These are phyloP conservation scores for Reticulascus tulasneorum DNA, from an alignment of 2,329 filamentous ascomycete species.

Conservation along the genomic window DNA sequence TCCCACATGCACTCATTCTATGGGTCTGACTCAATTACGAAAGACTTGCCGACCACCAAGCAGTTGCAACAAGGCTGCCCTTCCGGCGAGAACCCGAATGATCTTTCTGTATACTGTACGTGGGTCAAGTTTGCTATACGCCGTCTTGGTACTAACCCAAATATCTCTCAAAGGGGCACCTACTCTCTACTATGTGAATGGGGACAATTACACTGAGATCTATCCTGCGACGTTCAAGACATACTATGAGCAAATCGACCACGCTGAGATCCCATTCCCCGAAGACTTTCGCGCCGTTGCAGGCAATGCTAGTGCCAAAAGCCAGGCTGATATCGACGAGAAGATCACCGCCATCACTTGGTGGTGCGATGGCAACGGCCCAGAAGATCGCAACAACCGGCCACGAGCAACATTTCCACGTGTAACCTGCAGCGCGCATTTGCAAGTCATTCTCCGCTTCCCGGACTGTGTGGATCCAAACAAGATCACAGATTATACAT, in stretches of 20 bases:
- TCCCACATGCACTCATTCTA: constrained; percentile 31
- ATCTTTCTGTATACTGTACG: constrained; percentile 40
- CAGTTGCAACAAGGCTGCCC: constrained; percentile 39
- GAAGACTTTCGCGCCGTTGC: constrained; percentile 38
- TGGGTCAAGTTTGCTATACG: constrained; percentile 1
- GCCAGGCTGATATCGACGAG: constrained; percentile 12
- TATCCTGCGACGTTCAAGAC: constrained; percentile 36
- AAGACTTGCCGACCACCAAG: constrained; percentile 20
- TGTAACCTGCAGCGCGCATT: constrained; percentile 22
- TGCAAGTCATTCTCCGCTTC: constrained; percentile 20
- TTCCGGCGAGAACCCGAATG: constrained; percentile 41
- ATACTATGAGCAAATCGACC: constrained; percentile 38
- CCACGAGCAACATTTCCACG: constrained; percentile 28
- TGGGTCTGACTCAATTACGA: constrained; percentile 28
- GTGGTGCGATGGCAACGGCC: constrained; percentile 27
- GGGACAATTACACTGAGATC: constrained; percentile 26
- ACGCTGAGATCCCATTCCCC: constrained; percentile 40
- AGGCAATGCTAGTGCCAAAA: constrained; percentile 31
- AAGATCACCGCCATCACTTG: constrained; percentile 17
- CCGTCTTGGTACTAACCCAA: neutral
- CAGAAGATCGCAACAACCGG: constrained; percentile 16
- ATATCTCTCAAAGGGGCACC: constrained; percentile 26
- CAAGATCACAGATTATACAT: no score
- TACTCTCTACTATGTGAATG: constrained; percentile 31
- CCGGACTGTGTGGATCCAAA: constrained; percentile 21